A percentile compares a stretch with the other conserved stretches of the same genome.
These are phyloP conservation scores for Aspergillus bridgeri DNA, from an alignment of 495 filamentous ascomycete species.

Conservation along the genomic window DNA sequence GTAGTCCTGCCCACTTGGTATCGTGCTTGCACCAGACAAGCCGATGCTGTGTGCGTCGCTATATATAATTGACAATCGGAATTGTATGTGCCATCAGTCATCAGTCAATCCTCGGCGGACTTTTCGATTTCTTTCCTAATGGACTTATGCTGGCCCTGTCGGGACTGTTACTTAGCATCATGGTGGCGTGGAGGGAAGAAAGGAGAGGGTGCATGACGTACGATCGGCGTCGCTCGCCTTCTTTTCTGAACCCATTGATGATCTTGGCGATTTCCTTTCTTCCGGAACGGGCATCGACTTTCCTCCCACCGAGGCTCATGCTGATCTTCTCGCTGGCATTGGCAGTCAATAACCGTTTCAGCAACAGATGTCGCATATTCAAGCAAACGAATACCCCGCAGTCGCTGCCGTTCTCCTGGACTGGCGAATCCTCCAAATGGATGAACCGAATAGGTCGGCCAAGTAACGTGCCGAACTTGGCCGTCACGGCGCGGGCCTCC, in stretches of 20 bases:
- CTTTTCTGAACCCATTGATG: conserved; percentile 75
- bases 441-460: conserved; percentile 63
- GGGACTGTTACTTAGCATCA: background rate
- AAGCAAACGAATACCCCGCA: conserved; percentile 97
- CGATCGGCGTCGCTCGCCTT: conserved; percentile 77
- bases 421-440: conserved; percentile 77
- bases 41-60: background rate
- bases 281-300: conserved; percentile 69
- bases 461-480: conserved; percentile 62
- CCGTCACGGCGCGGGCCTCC: conserved; percentile 63
- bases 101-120: conserved; percentile 46
- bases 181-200: background rate
- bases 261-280: conserved; percentile 86
- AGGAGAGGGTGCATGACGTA: conserved; percentile 43
- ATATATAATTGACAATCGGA: background rate
- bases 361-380: conserved; percentile 81
- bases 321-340: conserved; percentile 78
- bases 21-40: background rate
- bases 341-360: conserved; percentile 75
- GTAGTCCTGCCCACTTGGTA: background rate
- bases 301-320: conserved; percentile 82
- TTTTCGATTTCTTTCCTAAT: conserved; percentile 38
- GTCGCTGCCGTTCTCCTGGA: conserved; percentile 89
- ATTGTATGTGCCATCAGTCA: background rate
- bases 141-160: conserved; percentile 34